These are phyloP conservation scores for Vigna radiata DNA, from an alignment of 306 rosid species.

Conservation along the genomic window DNA sequence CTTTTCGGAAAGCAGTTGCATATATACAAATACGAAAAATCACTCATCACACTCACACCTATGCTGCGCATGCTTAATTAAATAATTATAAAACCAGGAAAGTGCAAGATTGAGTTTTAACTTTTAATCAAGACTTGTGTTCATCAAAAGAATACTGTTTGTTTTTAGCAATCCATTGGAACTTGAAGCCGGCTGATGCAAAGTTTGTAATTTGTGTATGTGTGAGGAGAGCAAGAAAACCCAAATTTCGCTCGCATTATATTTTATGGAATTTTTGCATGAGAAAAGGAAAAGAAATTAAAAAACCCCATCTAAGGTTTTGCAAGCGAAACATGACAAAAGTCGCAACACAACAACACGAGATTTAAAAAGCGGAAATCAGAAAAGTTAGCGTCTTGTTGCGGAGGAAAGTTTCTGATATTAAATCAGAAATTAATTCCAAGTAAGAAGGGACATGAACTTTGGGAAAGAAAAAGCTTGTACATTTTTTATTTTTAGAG, in stretches of 20 bases:
- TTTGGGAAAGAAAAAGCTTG: background rate
- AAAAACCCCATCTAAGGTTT: slow-evolving; percentile 11
- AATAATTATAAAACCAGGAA: slow-evolving; percentile 65
- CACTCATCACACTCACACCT: slow-evolving; percentile 16
- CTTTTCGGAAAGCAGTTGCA: too few relatives aligned
- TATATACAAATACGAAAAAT: background rate
- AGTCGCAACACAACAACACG: background rate
- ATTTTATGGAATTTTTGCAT: background rate
- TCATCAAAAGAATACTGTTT: slow-evolving; percentile 5
- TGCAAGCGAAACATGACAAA: slow-evolving; percentile 26
- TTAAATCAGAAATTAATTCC: slow-evolving; percentile 44
- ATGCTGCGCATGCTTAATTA: slow-evolving; percentile 64
- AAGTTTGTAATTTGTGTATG: slow-evolving; percentile 15
- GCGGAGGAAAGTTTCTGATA: slow-evolving; percentile 10
- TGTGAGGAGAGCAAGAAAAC: background rate
- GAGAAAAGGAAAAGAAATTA: background rate
- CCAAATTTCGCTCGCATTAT: background rate
- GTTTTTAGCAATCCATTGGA: slow-evolving; percentile 43
- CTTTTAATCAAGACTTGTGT: slow-evolving; percentile 26
- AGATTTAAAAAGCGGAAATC: background rate
- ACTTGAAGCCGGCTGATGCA: slow-evolving; percentile 53
- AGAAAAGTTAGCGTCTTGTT: slow-evolving; percentile 38
- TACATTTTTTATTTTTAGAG: slow-evolving; percentile 15
- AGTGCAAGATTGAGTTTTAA: slow-evolving; percentile 50
- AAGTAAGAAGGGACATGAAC: slow-evolving; percentile 42